These are phyloP conservation scores for Pleurotus platypus DNA, from an alignment of 768 basidiomycete genomes.

Conservation along the genomic window DNA sequence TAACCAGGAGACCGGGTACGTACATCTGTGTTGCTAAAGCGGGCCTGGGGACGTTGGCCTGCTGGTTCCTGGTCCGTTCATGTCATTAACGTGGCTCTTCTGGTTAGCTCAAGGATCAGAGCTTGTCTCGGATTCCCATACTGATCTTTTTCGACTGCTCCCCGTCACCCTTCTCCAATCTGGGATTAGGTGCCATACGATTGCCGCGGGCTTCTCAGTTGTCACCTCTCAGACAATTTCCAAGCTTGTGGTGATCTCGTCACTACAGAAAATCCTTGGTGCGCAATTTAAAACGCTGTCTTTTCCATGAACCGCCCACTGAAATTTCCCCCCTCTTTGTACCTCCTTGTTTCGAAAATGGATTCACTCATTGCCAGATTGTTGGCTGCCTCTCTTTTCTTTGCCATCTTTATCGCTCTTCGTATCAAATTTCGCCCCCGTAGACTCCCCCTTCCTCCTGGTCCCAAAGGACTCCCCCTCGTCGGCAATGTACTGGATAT, in stretches of 20 bases:
- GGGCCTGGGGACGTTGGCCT: not conserved
- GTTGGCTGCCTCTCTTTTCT: slow-evolving; percentile 1
- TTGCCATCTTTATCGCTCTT: not conserved
- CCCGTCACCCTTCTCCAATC: not conserved
- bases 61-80: not conserved
- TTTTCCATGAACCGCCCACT: not conserved
- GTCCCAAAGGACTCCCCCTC: slow-evolving; percentile 32
- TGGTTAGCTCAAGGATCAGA: slow-evolving; percentile 7
- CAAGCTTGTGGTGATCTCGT: not conserved
- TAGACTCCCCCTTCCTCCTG: slow-evolving; percentile 26
- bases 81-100: slow-evolving; percentile 7
- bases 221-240: slow-evolving; percentile 1
- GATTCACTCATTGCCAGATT: not conserved
- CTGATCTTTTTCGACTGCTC: not conserved
- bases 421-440: slow-evolving; percentile 1
- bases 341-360: not conserved
- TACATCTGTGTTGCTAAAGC: not conserved
- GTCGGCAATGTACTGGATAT: slow-evolving; percentile 29
- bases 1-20: slow-evolving; percentile 7
- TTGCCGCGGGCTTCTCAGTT: slow-evolving; percentile 7
- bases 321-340: not conserved
- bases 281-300: not conserved
- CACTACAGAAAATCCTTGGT: too few species aligned
- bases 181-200: slow-evolving; percentile 1
- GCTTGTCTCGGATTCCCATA: slow-evolving; percentile 2